Evolutionary conservation across 345 rosid genomes (phyloP).

Genomic region (Rhodomyrtus tomentosa): DNA sequence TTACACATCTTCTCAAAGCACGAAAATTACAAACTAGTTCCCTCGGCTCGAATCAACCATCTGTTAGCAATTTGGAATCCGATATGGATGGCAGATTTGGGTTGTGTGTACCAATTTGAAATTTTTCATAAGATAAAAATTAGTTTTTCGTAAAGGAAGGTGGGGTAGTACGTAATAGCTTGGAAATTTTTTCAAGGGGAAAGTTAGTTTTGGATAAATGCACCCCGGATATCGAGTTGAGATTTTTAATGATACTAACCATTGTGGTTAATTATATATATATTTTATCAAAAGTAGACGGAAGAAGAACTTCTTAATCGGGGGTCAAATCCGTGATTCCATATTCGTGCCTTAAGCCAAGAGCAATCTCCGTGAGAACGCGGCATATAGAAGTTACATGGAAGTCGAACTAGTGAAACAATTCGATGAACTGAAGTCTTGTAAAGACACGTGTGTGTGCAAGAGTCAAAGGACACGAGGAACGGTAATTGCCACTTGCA

Average conservation of each 20-base stretch:
- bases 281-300: not conserved
- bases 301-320: not conserved
- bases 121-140: not conserved
- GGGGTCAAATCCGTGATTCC: not conserved
- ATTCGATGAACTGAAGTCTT: not conserved
- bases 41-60: not conserved
- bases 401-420: not conserved
- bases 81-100: not conserved
- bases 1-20: not conserved
- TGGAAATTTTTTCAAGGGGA: not conserved
- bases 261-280: not conserved
- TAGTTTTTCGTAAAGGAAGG: accelerated
- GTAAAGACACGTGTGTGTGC: not conserved
- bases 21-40: not conserved
- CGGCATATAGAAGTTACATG: not conserved
- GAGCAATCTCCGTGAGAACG: not conserved
- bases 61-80: not conserved
- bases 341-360: not conserved
- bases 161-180: not conserved
- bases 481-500: not conserved
- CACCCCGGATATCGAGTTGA: not conserved
- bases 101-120: accelerated
- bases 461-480: not conserved
- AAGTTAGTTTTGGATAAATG: not conserved
- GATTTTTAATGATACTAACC: not conserved